Evolutionary conservation across 2,329 filamentous ascomycete genomes (phyloP), one percentile per base, ranked within the genome.

Genomic region (Pezicula carpinea): DNA sequence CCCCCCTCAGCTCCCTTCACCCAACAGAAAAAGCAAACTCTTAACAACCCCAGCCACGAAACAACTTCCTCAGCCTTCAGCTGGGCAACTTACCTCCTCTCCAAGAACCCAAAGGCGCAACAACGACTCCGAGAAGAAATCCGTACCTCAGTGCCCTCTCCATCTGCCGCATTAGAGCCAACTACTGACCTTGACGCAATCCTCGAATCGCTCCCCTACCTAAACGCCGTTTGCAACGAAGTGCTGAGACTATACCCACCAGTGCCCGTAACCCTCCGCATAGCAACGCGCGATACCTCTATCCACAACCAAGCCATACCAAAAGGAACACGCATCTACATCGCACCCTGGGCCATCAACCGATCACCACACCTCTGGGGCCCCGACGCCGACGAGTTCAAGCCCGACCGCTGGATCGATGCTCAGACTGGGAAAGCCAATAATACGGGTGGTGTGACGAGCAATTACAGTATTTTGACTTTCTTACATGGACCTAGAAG

Each of bases 401-500:
- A 87, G 45, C 90, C 90, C 0, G 88, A 90, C 33, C 74, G 88
- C 11, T 92, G 87, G 87, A 40, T 40, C 15, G 38, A 40, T 23
- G 18, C 38, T 15, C 18, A 26, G 11, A 40, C 38, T 18, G 43
- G 43, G 5, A 29, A n/a, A 26, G 43, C 86, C 62, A 59, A 57
- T 31, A 61, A 60, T 43, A 79, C 77, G 23, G 88, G 88, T 5
- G 86, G 87, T 8, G 84, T 87, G 2, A 72, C 75, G 10, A 87
- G 77, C 55, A 93, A 92, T 66, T 95, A 85, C 62, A 78, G 83
- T 0, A 84, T 86, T 59, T 64, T 92, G 68, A 92, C 88, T 0
- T 96, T 96, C 67, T 65, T 95, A 48, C 89, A 95, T 62, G 91
- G 90, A 0, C 88, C 89, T 5, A 73, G 89, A 42, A 87, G 84